phyloP scores from a whole-genome alignment of 352 stramenopile species.

The Pythium dissotocum region DNA sequence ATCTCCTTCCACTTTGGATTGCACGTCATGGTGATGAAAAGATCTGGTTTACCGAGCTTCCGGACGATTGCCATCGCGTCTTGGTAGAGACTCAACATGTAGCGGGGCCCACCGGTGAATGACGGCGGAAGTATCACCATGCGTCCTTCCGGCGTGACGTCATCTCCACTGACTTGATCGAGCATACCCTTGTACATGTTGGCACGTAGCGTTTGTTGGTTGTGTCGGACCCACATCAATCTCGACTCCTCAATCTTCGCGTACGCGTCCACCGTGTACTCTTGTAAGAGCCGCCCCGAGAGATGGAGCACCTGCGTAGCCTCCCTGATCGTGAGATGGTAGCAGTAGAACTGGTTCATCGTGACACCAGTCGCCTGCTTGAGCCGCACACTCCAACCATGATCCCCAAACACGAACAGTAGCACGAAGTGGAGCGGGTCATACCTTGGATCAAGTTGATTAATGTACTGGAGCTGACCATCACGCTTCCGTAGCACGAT shows the following conservation, averaged over 20 bases:
- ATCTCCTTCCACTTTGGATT: conserved; percentile 50
- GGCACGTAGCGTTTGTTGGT: conserved; percentile 19
- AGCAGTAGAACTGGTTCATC: conserved; percentile 20
- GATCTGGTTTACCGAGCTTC: conserved; percentile 33
- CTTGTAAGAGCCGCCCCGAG: conserved; percentile 18
- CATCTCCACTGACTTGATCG: not conserved
- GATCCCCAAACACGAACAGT: conserved; percentile 2
- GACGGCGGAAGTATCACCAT: conserved; percentile 9
- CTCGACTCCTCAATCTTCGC: conserved; percentile 23
- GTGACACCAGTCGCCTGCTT: conserved; percentile 10
- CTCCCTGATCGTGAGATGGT: conserved; percentile 9
- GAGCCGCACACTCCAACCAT: conserved; percentile 10
- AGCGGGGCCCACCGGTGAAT: conserved; percentile 13
- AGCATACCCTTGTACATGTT: conserved; percentile 14
- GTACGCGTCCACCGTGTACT: conserved; percentile 25
- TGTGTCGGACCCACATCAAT: conserved; percentile 14
- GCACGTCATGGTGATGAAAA: no score
- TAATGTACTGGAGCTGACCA: conserved; percentile 5
- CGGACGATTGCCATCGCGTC: conserved; percentile 46
- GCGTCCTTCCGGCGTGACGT: not conserved
- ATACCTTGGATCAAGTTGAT: conserved; percentile 7
- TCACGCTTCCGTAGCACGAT: conserved; percentile 9
- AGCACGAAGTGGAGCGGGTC: conserved; percentile 16
- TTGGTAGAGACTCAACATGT: conserved; percentile 33
- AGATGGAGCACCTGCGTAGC: conserved; percentile 9